Evolutionary conservation across 2,329 filamentous ascomycete genomes (phyloP), one percentile per base, ranked within the genome.

Genomic region (Aureobasidium sp.): DNA sequence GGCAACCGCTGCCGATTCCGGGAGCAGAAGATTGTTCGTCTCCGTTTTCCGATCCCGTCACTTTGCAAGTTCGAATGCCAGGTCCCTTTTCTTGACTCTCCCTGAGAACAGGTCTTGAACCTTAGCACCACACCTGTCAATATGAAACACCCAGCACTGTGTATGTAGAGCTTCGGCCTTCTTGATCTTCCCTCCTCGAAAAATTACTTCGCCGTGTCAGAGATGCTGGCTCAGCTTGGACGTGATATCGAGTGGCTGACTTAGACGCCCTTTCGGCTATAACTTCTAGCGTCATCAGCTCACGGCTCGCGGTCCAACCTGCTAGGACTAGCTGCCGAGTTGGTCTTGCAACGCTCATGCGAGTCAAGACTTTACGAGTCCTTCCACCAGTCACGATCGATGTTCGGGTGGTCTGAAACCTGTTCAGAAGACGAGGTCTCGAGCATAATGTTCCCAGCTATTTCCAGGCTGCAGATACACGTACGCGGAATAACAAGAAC

Each of bases 91-190:
- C 26, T 55, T 8, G 9, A 42, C 12, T 17, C n/a, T 36, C 29
- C 13, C 12, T 26, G 4, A 10, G 36, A 34, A 46, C 39, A 32
- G 5, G 17, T 46, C 41, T 26, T 46, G 23, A 46, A 57, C 39
- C 29, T 57, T 57, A 46, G 26, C 15, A 56, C 36, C 37, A 56
- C 52, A 32, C 37, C 23, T 44, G 52, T 56, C 52, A 56, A 56
- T 20, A 20, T 46, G 53, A 57, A 44, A 57, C 39, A 57, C 17
- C 29, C 4, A 44, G 32, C 37, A 34, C 10, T 36, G 10, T 34
- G 17, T 44, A 26, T 41, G 26, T 27, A 44, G 13, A 17, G 26
- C 37, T 23, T 17, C 23, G 23, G 23, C 23, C 27, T 20, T 6
- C 7, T 26, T 3, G 5, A 36, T n/a, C 10, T n/a, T 32, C n/a